Conservation (phyloP, 2,329 filamentous ascomycete species). For the Raffaelea arxii region DNA sequence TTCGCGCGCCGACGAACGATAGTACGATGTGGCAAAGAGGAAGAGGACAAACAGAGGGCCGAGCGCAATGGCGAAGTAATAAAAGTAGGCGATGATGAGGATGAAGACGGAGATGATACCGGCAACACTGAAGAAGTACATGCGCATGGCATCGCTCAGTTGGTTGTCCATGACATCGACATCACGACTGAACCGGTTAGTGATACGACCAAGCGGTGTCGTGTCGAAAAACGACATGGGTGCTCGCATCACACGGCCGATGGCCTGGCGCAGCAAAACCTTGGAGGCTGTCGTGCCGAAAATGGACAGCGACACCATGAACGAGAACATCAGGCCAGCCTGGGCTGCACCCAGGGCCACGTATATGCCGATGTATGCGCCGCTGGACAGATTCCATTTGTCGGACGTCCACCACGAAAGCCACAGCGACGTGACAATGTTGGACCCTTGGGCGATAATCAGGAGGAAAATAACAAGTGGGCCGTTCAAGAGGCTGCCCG, state of each 20-base stretch:
- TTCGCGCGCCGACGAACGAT: conserved; percentile 82
- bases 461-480: conserved; percentile 55
- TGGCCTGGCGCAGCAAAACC: conserved; percentile 69
- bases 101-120: conserved; percentile 78
- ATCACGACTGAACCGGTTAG: conserved; percentile 91
- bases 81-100: conserved; percentile 89
- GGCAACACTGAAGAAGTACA: conserved; percentile 79
- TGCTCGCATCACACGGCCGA: conserved; percentile 62
- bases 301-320: conserved; percentile 68
- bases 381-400: conserved; percentile 57
- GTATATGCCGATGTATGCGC: conserved; percentile 62
- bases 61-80: conserved; percentile 65
- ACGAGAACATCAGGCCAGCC: conserved; percentile 67
- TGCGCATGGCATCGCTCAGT: conserved; percentile 78
- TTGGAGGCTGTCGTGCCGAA: conserved; percentile 76
- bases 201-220: conserved; percentile 87
- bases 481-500: conserved; percentile 60
- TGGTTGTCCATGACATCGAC: conserved; percentile 96
- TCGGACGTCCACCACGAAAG: conserved; percentile 87
- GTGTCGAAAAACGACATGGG: conserved; percentile 96
- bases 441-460: conserved; percentile 66
- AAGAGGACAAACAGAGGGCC: conserved; percentile 65
- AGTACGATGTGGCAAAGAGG: conserved; percentile 75
- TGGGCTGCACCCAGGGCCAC: conserved; percentile 64
- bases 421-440: conserved; percentile 85